Percentiles rank a stretch among this genome's conserved stretches.
Conservation (phyloP, 2,329 filamentous ascomycete species). For the Talaromyces funiculosus region DNA sequence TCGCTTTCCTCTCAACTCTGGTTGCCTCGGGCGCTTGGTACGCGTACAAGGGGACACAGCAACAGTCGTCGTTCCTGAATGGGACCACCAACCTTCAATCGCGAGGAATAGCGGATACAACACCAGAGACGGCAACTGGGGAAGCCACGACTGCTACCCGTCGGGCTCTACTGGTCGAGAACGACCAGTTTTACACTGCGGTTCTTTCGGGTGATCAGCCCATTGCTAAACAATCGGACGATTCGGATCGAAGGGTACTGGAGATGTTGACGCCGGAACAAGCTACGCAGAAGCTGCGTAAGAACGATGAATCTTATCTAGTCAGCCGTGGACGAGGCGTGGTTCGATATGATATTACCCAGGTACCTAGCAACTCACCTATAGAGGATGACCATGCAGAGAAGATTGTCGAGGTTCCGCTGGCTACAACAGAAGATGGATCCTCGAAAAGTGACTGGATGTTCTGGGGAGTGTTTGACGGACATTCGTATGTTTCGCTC, state of each 20-base stretch:
- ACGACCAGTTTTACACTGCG: conserved; percentile 83
- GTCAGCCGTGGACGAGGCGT: conserved; percentile 87
- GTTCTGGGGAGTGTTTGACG: conserved; percentile 99
- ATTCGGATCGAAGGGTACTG: conserved; percentile 76
- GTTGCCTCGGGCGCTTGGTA: conserved; percentile 47
- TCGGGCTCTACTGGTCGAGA: conserved; percentile 76
- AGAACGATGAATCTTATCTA: conserved; percentile 85
- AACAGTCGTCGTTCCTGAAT: conserved; percentile 22
- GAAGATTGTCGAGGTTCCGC: conserved; percentile 89
- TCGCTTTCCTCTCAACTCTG: conserved; percentile 44
- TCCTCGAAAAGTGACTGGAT: conserved; percentile 80
- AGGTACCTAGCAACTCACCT: conserved; percentile 91
- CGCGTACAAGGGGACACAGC: conserved; percentile 38
- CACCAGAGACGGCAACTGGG: conserved; percentile 19
- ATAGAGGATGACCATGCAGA: conserved; percentile 98
- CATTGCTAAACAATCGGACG: conserved; percentile 80
- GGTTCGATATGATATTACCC: conserved; percentile 87
- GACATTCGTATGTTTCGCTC: conserved; percentile 66
- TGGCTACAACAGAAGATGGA: conserved; percentile 50
- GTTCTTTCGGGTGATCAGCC: conserved; percentile 80
- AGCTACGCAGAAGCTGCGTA: conserved; percentile 80
- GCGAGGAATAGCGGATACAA: conserved; percentile 22
- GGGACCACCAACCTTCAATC: conserved; percentile 20
- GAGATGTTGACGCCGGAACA: conserved; percentile 97
- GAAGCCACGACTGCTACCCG: conserved; percentile 50